Conservation (phyloP, 2,329 filamentous ascomycete species). For the Zasmidium citrigriseum region DNA sequence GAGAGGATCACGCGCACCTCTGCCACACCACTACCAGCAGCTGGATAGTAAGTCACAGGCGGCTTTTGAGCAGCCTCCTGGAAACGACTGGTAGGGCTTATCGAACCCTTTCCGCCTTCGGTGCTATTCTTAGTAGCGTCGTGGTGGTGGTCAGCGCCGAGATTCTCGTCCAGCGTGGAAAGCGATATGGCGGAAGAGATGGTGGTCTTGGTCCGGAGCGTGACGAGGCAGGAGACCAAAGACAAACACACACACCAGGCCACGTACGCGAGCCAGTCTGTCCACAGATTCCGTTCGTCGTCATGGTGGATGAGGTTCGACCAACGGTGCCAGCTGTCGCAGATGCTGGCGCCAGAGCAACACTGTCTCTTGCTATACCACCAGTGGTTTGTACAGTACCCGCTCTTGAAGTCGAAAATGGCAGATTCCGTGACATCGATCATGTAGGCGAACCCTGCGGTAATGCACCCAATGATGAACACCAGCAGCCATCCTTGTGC, state of each 20-base stretch:
- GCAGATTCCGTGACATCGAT: slow-evolving; percentile 85
- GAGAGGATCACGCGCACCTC: slow-evolving; percentile 98
- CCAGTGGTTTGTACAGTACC: slow-evolving; percentile 74
- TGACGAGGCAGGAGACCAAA: slow-evolving; percentile 72
- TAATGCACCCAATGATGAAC: slow-evolving; percentile 82
- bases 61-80: slow-evolving; percentile 47
- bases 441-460: slow-evolving; percentile 81
- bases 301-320: slow-evolving; percentile 59
- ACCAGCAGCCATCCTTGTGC: slow-evolving; percentile 94
- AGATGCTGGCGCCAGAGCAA: slow-evolving; percentile 57
- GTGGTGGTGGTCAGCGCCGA: slow-evolving; percentile 65
- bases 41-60: slow-evolving; percentile 92
- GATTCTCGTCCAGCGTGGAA: slow-evolving; percentile 87
- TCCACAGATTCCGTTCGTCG: slow-evolving; percentile 54
- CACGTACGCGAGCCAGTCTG: slow-evolving; percentile 79
- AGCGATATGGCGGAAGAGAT: slow-evolving; percentile 87
- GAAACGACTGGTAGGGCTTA: slow-evolving; percentile 44
- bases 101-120: slow-evolving; percentile 40
- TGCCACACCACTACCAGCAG: slow-evolving; percentile 91
- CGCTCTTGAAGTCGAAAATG: slow-evolving; percentile 88
- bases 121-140: slow-evolving; percentile 34
- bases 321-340: slow-evolving; percentile 65
- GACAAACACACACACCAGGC: slow-evolving; percentile 70
- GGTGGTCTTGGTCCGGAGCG: slow-evolving; percentile 87
- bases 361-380: slow-evolving; percentile 70